A percentile compares a stretch with the other conserved stretches of the same genome.
Conservation (phyloP, 805 yeast genomes). For the Pichia occidentalis region DNA sequence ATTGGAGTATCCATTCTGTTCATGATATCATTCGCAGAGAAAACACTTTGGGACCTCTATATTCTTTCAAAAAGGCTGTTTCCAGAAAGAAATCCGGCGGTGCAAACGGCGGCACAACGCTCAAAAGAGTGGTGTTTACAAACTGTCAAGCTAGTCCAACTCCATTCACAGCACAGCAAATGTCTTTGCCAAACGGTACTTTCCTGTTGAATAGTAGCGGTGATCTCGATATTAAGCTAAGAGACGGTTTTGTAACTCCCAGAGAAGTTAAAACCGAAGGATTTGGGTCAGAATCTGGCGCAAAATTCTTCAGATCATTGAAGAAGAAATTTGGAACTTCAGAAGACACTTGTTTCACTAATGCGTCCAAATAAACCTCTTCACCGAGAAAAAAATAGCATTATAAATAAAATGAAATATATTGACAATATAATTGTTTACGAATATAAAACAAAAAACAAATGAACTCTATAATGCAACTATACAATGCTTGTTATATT, state of each 20-base stretch:
- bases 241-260: slow-evolving; percentile 36
- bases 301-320: slow-evolving; percentile 37
- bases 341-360: slow-evolving; percentile 4
- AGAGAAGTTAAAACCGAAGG: slow-evolving; percentile 48
- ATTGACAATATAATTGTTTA: no score
- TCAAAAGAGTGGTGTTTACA: slow-evolving; percentile 42
- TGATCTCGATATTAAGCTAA: slow-evolving; percentile 29
- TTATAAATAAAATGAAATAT: no score
- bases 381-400: not conserved
- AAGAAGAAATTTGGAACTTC: slow-evolving; percentile 40
- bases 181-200: slow-evolving; percentile 4
- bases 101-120: not conserved
- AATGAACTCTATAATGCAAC: slow-evolving; percentile 20
- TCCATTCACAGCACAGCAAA: not conserved
- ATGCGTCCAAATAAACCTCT: no score
- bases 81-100: slow-evolving; percentile 24
- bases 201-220: slow-evolving; percentile 7
- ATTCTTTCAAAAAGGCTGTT: slow-evolving; percentile 36
- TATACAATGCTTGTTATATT: slow-evolving; percentile 52
- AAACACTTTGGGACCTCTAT: slow-evolving; percentile 53
- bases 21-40: slow-evolving; percentile 35
- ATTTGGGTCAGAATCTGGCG: slow-evolving; percentile 39
- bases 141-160: slow-evolving; percentile 25
- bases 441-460: not conserved
- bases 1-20: slow-evolving; percentile 40